Percentiles rank a stretch among this genome's conserved stretches.
These are phyloP conservation scores for Fistulina hepatica DNA, from an alignment of 1,284 basidiomycete genomes.

Conservation along the genomic window DNA sequence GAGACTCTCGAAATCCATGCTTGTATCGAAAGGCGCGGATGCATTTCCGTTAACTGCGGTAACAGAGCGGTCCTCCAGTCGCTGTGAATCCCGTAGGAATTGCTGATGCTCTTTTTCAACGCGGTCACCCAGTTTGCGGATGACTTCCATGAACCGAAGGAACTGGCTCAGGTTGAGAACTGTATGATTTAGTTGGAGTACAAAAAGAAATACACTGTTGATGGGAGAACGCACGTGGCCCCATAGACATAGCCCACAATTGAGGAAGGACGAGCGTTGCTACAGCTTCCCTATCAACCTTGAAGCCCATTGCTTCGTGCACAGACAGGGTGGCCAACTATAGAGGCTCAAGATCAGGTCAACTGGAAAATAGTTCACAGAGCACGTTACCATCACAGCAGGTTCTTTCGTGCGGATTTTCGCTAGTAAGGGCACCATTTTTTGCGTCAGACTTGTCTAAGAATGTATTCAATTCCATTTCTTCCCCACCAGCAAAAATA, in stretches of 20 bases:
- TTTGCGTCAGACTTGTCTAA: constrained; percentile 80
- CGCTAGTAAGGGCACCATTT: constrained; percentile 85
- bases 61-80: constrained; percentile 68
- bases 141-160: constrained; percentile 76
- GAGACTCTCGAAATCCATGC: constrained; percentile 68
- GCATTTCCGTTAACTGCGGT: constrained; percentile 27
- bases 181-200: constrained; percentile 21
- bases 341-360: neutral
- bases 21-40: too few species aligned
- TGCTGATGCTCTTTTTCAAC: constrained; percentile 82
- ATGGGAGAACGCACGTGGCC: constrained; percentile 57
- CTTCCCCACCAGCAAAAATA: neutral
- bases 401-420: constrained; percentile 95
- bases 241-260: constrained; percentile 93
- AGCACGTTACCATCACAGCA: constrained; percentile 61
- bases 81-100: constrained; percentile 73
- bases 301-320: constrained; percentile 93
- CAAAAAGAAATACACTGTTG: neutral
- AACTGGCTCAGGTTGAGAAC: constrained; percentile 90
- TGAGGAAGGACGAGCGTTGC: constrained; percentile 91
- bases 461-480: constrained; percentile 15
- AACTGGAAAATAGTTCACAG: constrained; percentile 3
- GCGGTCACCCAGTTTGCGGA: constrained; percentile 61
- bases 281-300: constrained; percentile 90
- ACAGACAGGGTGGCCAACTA: constrained; percentile 89